phyloP scores from a whole-genome alignment of 1,284 basidiomycete genomes.

The Kwoniella shivajii region DNA sequence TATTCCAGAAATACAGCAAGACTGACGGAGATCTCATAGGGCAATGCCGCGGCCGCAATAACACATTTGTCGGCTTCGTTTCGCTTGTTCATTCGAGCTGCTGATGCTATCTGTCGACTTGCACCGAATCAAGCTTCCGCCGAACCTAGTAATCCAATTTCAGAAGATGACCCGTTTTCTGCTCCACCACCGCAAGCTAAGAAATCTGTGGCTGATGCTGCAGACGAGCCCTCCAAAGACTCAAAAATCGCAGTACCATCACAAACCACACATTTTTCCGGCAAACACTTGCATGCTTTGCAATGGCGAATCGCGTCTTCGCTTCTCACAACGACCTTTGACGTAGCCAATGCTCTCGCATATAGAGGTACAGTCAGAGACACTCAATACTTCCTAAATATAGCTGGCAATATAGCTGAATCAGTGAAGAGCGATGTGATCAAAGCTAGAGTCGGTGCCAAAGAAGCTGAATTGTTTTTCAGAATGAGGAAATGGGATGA shows the following conservation, averaged over 20 bases:
- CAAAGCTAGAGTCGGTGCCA: conserved; percentile 65
- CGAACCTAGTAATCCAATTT: background rate
- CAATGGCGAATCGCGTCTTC: conserved; percentile 67
- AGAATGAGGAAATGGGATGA: conserved; percentile 64
- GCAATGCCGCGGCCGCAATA: conserved; percentile 65
- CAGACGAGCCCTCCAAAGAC: conserved; percentile 41
- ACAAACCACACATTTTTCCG: conserved; percentile 23
- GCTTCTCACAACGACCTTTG: conserved; percentile 63
- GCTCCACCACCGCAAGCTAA: conserved; percentile 16
- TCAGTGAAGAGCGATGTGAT: conserved; percentile 67
- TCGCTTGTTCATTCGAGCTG: conserved; percentile 76
- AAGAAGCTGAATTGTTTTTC: conserved; percentile 69
- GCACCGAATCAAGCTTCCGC: conserved; percentile 34
- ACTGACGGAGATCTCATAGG: conserved; percentile 56
- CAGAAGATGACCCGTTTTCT: conserved; percentile 33
- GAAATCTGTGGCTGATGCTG: conserved; percentile 36
- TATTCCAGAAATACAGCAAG: background rate
- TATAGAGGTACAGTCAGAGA: conserved; percentile 75
- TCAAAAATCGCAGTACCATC: conserved; percentile 33
- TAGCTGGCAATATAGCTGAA: conserved; percentile 69
- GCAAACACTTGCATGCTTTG: conserved; percentile 59
- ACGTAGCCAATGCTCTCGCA: conserved; percentile 65
- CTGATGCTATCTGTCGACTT: conserved; percentile 69
- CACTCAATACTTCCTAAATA: conserved; percentile 75
- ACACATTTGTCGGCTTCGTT: conserved; percentile 69